Evolutionary conservation across 371 early-diverging fungal species (phyloP).

Genomic region (Lichtheimia ornata): DNA sequence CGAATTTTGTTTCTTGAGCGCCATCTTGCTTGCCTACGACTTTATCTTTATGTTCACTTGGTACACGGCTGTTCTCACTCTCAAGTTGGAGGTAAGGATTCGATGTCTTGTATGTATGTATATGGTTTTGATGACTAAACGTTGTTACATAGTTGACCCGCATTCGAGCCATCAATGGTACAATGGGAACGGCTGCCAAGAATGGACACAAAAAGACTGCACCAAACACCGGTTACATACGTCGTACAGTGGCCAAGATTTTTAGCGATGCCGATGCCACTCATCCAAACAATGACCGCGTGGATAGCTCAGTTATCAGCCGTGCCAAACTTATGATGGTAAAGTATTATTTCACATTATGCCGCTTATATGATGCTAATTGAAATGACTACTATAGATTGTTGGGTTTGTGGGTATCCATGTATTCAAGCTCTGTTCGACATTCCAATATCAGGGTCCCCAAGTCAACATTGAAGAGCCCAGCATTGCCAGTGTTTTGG

Average conservation of each 20-base stretch:
- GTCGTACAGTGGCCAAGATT: constrained; percentile 49
- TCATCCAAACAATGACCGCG: constrained; percentile 22
- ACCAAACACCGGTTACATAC: constrained; percentile 41
- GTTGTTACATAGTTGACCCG: constrained; percentile 11
- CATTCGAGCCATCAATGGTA: constrained; percentile 25
- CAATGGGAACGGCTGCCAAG: constrained; percentile 14
- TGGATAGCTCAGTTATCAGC: constrained; percentile 52
- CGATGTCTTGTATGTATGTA: neutral
- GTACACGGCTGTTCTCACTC: constrained; percentile 83
- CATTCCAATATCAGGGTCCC: constrained; percentile 49
- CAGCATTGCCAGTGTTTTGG: constrained; percentile 43
- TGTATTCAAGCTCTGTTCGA: constrained; percentile 70
- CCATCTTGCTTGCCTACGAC: constrained; percentile 83
- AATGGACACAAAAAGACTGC: constrained; percentile 25
- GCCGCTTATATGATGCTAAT: neutral
- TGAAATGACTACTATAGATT: constrained; percentile 34
- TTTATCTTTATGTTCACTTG: constrained; percentile 84
- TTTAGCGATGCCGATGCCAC: constrained; percentile 32
- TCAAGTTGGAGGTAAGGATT: constrained; percentile 78
- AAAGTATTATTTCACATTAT: neutral
- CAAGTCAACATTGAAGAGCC: constrained; percentile 46
- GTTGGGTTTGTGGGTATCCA: constrained; percentile 76
- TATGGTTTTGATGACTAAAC: neutral
- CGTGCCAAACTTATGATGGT: constrained; percentile 53
- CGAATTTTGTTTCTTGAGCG: constrained; percentile 83